These are phyloP conservation scores for Cordyceps farinosa DNA, from an alignment of 2,329 filamentous ascomycete genomes.

Conservation along the genomic window DNA sequence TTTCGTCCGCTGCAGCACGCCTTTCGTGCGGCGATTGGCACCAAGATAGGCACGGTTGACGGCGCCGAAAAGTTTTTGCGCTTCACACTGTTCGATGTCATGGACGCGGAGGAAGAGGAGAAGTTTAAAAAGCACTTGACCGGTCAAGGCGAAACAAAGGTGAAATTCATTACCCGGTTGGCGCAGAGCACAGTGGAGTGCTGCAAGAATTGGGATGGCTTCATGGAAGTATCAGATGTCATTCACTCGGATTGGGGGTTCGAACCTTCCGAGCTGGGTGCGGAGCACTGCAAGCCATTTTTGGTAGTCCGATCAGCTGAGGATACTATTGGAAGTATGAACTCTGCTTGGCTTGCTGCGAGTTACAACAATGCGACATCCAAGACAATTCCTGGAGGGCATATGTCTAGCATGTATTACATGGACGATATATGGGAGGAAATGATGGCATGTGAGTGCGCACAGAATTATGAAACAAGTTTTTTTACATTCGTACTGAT, in stretches of 20 bases:
- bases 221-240: constrained; percentile 25
- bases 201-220: constrained; percentile 24
- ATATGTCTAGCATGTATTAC: constrained; percentile 23
- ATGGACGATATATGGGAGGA: constrained; percentile 23
- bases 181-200: constrained; percentile 18
- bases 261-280: constrained; percentile 20
- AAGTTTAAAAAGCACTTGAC: constrained; percentile 14
- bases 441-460: constrained; percentile 14
- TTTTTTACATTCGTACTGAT: neutral
- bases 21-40: constrained; percentile 16
- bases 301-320: constrained; percentile 22
- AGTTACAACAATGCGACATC: constrained; percentile 21
- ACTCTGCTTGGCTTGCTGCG: constrained; percentile 20
- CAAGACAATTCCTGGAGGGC: constrained; percentile 22
- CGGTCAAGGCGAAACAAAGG: constrained; percentile 14
- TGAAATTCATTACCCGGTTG: constrained; percentile 17
- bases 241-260: constrained; percentile 26
- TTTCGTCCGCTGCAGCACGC: constrained; percentile 21
- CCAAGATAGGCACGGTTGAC: constrained; percentile 18
- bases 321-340: constrained; percentile 22
- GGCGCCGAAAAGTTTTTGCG: constrained; percentile 21
- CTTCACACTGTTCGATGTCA: constrained; percentile 18
- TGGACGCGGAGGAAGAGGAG: constrained; percentile 20
- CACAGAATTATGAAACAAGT: neutral
- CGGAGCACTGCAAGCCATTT: constrained; percentile 22